Evolutionary conservation across 2,329 filamentous ascomycete genomes (phyloP), one percentile per base, ranked within the genome.

Genomic region (Byssochlamys sp.): DNA sequence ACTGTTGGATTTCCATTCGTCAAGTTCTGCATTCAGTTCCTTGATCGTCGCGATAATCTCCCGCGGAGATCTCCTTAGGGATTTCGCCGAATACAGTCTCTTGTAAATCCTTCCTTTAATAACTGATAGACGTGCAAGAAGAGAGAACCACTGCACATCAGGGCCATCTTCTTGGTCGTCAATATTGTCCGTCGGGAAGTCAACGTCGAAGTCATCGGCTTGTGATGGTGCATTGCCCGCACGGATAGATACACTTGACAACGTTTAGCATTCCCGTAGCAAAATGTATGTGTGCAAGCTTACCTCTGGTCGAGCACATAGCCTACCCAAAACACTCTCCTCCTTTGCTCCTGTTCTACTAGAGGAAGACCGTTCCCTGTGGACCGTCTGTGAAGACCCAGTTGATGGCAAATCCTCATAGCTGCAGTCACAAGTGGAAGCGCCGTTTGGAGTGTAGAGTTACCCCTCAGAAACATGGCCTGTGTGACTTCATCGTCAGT

Each of bases 21-120:
- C 91, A 7, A 97, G 76, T 65, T 90, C 84, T 63, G 83, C 84
- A 67, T 96, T 90, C 10, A 97, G 81, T 68, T 96, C 90, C 57
- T 91, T 89, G 63, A 97, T 96, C 0, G 89, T 91, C 67, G 94
- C 91, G 55, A 96, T 81, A 5, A 96, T 79, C 69, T 96, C 91
- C 31, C 89, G 90, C 59, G 91, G 88, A 0, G 89, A 88, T 66
- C 95, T 88, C 67, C 91, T 90, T 2, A 89, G 84, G 0, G 91
- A 91, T 71, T 89, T 92, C 2, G 91, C 90, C 0, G 91, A 90
- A 72, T 97, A 97, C 0, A 97, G 77, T 53, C 84, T 84, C 73
- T 87, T 91, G 77, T 96, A 96, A 1, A 97, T 91, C 65, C 88
- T 90, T 71, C 89, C 91, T 71, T 95, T 89, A 61, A 97, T 95